Percentiles rank a stretch among this genome's conserved stretches.
These are phyloP conservation scores for Aspergillus jensenii DNA, from an alignment of 2,329 filamentous ascomycete species.

Conservation along the genomic window DNA sequence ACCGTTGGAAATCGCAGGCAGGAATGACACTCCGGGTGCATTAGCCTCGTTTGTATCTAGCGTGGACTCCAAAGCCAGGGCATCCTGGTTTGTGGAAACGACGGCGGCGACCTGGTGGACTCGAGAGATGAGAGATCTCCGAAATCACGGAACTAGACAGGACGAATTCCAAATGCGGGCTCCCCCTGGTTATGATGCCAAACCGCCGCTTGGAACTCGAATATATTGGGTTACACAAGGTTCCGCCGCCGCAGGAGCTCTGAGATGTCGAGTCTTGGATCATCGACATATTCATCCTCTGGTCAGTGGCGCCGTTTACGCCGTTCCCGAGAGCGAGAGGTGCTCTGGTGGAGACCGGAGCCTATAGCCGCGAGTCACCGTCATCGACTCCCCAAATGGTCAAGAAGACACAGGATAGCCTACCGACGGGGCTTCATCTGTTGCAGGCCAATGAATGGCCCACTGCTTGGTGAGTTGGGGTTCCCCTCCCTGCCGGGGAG, in stretches of 20 bases:
- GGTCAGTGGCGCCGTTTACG: background rate
- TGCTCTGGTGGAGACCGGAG: constrained; percentile 1
- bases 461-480: background rate
- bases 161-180: background rate
- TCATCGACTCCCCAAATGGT: constrained; percentile 1
- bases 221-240: constrained; percentile 8
- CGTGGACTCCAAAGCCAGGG: background rate
- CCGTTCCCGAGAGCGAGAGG: background rate
- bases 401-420: background rate
- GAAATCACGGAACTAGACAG: background rate
- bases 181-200: background rate
- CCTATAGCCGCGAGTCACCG: background rate
- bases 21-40: background rate
- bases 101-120: background rate
- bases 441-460: background rate
- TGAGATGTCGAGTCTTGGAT: constrained; percentile 13
- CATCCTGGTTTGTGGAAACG: background rate
- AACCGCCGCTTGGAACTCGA: background rate
- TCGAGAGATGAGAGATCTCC: background rate
- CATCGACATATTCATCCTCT: background rate
- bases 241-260: background rate
- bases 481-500: background rate
- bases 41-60: background rate
- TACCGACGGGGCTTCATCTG: background rate
- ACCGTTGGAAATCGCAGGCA: background rate